Percentiles rank a stretch among this genome's conserved stretches.
These are phyloP conservation scores for Trichoderma breve DNA, from an alignment of 2,329 filamentous ascomycete genomes.

Conservation along the genomic window DNA sequence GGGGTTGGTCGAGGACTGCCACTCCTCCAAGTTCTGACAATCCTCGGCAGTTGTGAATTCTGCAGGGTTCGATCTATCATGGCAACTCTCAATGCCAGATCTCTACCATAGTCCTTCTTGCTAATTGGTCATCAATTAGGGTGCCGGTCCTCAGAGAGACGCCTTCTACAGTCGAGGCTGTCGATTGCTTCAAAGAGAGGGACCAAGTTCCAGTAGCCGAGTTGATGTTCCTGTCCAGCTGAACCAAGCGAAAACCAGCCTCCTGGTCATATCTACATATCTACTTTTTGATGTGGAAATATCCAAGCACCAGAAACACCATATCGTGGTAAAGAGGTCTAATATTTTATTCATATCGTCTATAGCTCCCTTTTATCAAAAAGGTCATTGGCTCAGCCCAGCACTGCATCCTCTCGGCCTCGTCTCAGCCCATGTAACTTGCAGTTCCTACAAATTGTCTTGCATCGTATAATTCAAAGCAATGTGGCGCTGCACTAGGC, in stretches of 20 bases:
- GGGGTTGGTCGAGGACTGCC: neutral
- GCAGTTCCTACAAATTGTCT: neutral
- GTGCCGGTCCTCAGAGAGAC: too few relatives aligned
- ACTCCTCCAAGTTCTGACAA: neutral
- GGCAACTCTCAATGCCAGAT: too few relatives aligned
- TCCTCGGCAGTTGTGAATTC: too few relatives aligned
- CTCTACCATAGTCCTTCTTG: too few relatives aligned
- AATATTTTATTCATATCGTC: neutral
- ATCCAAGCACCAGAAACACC: neutral
- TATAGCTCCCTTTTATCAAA: neutral
- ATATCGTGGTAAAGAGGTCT: neutral
- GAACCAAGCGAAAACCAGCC: neutral
- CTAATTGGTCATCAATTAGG: too few relatives aligned
- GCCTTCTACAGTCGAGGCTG: too few relatives aligned
- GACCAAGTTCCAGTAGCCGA: too few relatives aligned
- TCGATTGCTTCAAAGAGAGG: neutral
- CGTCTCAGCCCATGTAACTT: neutral
- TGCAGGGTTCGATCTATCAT: too few relatives aligned
- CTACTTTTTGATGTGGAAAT: neutral
- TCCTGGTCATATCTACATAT: neutral
- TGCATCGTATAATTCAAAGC: constrained; percentile 6
- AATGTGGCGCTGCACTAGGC: constrained; percentile 17
- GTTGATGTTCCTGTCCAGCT: neutral
- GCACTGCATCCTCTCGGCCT: neutral
- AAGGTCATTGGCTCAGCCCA: neutral